Percentiles rank a stretch among this genome's conserved stretches.
These are phyloP conservation scores for Alliaria petiolata DNA, from an alignment of 345 rosid genomes.

Conservation along the genomic window DNA sequence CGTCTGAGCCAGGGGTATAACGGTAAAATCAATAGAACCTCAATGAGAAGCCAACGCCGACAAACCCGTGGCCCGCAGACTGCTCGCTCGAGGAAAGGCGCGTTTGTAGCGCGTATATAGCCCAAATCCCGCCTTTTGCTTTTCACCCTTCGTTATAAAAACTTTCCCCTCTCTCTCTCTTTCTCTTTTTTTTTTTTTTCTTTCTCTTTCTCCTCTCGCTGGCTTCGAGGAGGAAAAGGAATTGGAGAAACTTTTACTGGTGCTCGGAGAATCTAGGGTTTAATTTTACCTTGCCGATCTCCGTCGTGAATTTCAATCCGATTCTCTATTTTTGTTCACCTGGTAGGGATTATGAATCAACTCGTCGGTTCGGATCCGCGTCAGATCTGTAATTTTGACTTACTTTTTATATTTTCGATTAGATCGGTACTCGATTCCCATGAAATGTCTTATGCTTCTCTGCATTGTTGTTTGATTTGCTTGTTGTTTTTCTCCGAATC, in stretches of 20 bases:
- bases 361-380: not conserved
- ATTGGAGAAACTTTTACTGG: not conserved
- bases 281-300: not conserved
- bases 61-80: slow-evolving; percentile 22
- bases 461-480: not conserved
- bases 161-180: not conserved
- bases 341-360: not conserved
- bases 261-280: slow-evolving; percentile 22
- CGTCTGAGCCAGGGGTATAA: not conserved
- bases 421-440: slow-evolving; percentile 16
- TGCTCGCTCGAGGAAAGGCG: slow-evolving; percentile 10
- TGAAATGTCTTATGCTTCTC: not conserved
- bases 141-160: slow-evolving; percentile 23
- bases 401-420: not conserved
- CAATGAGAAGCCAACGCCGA: not conserved
- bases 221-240: slow-evolving; percentile 7
- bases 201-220: not conserved
- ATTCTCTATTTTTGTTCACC: not conserved
- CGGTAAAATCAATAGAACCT: not conserved
- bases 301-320: slow-evolving; percentile 1
- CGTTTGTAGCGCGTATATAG: slow-evolving; percentile 23
- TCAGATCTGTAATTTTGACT: slow-evolving; percentile 24
- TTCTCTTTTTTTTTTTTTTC: not conserved
- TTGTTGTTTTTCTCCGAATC: not conserved
- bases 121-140: slow-evolving; percentile 39